phyloP scores from a whole-genome alignment of 176 grass and related monocot genomes.

The Juncus effusus region DNA sequence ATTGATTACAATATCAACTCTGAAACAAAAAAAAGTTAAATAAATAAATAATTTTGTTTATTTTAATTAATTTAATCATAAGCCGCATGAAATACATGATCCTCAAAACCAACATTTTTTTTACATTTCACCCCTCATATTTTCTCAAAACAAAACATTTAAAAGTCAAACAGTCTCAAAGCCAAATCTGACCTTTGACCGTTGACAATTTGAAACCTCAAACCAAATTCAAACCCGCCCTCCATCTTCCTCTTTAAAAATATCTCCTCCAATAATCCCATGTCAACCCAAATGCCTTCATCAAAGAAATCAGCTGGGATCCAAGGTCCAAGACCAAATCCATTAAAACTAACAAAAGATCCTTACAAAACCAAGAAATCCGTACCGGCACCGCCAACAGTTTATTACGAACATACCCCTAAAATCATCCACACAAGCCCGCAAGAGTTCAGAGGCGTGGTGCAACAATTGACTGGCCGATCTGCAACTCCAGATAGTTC shows the following conservation, averaged over 20 bases:
- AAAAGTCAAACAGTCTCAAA: slow-evolving; percentile 20
- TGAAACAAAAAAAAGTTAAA: no score
- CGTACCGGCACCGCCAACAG: neutral
- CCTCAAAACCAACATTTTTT: no score
- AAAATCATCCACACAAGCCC: slow-evolving; percentile 39
- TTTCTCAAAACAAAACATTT: neutral
- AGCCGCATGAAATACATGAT: no score
- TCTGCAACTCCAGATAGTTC: slow-evolving; percentile 4
- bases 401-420: slow-evolving; percentile 30
- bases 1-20: no score
- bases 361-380: slow-evolving; percentile 8
- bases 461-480: slow-evolving; percentile 40
- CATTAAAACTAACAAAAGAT: slow-evolving; percentile 21
- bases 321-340: slow-evolving; percentile 26
- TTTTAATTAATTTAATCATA: no score
- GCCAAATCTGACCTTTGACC: slow-evolving; percentile 16
- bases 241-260: slow-evolving; percentile 13
- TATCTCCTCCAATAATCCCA: neutral
- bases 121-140: no score
- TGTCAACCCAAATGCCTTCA: slow-evolving; percentile 24
- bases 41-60: no score
- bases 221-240: slow-evolving; percentile 20
- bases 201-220: slow-evolving; percentile 11
- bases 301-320: slow-evolving; percentile 28
- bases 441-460: slow-evolving; percentile 40